Percentiles rank a stretch among this genome's conserved stretches.
phyloP scores from a whole-genome alignment of 805 yeast genomes.

The Candida montana region DNA sequence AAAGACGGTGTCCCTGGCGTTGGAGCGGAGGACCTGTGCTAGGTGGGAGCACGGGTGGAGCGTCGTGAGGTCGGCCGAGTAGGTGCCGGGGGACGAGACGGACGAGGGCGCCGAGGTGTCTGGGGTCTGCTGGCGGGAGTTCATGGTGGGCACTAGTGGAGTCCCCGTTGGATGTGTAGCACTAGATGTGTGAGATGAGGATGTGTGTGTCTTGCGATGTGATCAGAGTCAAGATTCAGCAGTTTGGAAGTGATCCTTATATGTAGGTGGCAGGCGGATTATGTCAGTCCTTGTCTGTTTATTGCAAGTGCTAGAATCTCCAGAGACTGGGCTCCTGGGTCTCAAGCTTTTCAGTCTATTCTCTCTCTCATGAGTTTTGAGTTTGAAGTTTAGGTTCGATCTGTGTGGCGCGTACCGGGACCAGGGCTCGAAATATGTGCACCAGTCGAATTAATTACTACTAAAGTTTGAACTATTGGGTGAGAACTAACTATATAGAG shows the following conservation, averaged over 20 bases:
- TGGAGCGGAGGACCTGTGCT: slow-evolving; percentile 22
- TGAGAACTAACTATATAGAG: no score
- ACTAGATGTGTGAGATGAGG: not conserved
- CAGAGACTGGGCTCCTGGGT: no score
- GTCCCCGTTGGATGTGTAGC: not conserved
- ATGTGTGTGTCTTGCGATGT: no score
- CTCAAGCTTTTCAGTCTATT: no score
- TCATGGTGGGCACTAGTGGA: no score
- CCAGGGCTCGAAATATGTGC: not conserved
- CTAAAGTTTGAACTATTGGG: no score
- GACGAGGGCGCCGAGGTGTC: not conserved
- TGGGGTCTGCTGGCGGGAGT: slow-evolving; percentile 1
- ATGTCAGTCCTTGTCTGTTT: no score
- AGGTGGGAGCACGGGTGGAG: slow-evolving; percentile 23
- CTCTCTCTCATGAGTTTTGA: no score
- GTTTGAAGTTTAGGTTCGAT: slow-evolving; percentile 2
- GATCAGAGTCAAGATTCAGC: no score
- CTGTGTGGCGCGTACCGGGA: slow-evolving; percentile 5
- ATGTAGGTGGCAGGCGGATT: no score
- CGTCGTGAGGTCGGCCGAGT: slow-evolving; percentile 3
- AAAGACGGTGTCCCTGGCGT: slow-evolving; percentile 23
- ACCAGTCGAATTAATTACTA: not conserved
- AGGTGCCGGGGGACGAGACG: not conserved
- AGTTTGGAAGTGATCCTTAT: no score
- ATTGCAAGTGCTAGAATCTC: no score